A percentile compares a stretch with the other conserved stretches of the same genome.
These are phyloP conservation scores for Xylaria bambusicola DNA, from an alignment of 495 filamentous ascomycete species.

Conservation along the genomic window DNA sequence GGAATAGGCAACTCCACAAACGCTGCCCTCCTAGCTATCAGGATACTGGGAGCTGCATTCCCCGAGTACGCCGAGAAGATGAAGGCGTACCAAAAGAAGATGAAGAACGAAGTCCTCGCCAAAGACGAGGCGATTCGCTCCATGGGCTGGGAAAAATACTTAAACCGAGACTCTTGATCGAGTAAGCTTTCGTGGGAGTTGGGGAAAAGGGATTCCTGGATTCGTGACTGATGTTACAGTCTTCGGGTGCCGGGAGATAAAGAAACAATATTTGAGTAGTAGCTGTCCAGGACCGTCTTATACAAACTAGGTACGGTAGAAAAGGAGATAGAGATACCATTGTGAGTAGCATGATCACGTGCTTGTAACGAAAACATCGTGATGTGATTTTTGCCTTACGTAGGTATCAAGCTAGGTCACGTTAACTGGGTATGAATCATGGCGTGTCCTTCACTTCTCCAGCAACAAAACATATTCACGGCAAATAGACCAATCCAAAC, in stretches of 20 bases:
- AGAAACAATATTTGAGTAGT: too few relatives aligned
- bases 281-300: too few relatives aligned
- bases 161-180: conserved; percentile 16
- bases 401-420: too few relatives aligned
- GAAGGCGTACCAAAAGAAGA: conserved; percentile 63
- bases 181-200: conserved; percentile 19
- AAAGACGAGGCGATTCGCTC: conserved; percentile 68
- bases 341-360: too few relatives aligned
- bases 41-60: conserved; percentile 76
- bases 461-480: background rate
- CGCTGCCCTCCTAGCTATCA: conserved; percentile 82
- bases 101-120: conserved; percentile 63
- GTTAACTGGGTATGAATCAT: too few relatives aligned
- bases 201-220: background rate
- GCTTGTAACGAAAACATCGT: too few relatives aligned
- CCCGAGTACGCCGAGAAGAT: conserved; percentile 60
- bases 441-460: too few relatives aligned
- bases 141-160: conserved; percentile 71
- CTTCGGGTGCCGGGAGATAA: too few relatives aligned
- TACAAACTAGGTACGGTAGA: too few relatives aligned
- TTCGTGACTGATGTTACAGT: too few relatives aligned
- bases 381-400: too few relatives aligned
- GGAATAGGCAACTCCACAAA: conserved; percentile 94
- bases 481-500: background rate
- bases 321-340: too few relatives aligned